These are phyloP conservation scores for Kockiozyma suomiensis DNA, from an alignment of 805 yeast species.

Conservation along the genomic window DNA sequence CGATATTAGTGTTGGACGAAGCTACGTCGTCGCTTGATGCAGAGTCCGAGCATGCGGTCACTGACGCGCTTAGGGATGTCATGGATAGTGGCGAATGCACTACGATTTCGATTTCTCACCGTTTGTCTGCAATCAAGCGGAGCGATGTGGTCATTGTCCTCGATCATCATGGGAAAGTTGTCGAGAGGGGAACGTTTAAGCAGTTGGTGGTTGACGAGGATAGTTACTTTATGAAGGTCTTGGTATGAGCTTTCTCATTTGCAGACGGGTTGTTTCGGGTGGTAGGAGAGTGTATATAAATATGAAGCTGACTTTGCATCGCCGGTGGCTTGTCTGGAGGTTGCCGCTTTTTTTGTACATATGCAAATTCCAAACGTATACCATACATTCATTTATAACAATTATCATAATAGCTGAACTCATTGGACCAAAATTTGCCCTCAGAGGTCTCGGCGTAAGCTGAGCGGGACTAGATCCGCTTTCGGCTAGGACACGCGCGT, in stretches of 20 bases:
- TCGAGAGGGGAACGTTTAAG: conserved; percentile 53
- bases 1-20: conserved; percentile 59
- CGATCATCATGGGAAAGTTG: conserved; percentile 55
- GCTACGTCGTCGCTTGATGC: conserved; percentile 57
- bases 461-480: not conserved
- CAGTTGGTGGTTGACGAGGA: conserved; percentile 46
- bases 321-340: too few species aligned
- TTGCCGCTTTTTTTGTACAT: too few species aligned
- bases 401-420: too few species aligned
- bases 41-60: conserved; percentile 68
- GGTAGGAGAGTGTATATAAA: not conserved
- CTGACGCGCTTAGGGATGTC: conserved; percentile 59
- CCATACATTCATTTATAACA: too few species aligned
- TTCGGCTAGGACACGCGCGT: not conserved
- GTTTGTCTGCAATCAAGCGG: conserved; percentile 61
- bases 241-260: conserved; percentile 12
- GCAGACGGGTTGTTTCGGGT: not conserved
- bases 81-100: conserved; percentile 60
- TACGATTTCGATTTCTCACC: conserved; percentile 72
- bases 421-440: too few species aligned
- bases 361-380: not conserved
- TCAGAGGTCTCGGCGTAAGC: not conserved
- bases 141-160: conserved; percentile 57
- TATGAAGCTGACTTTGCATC: too few species aligned
- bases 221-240: conserved; percentile 29